Base-by-base conservation (phyloP, 352 stramenopile species). In the Pythium utonaiense region DNA sequence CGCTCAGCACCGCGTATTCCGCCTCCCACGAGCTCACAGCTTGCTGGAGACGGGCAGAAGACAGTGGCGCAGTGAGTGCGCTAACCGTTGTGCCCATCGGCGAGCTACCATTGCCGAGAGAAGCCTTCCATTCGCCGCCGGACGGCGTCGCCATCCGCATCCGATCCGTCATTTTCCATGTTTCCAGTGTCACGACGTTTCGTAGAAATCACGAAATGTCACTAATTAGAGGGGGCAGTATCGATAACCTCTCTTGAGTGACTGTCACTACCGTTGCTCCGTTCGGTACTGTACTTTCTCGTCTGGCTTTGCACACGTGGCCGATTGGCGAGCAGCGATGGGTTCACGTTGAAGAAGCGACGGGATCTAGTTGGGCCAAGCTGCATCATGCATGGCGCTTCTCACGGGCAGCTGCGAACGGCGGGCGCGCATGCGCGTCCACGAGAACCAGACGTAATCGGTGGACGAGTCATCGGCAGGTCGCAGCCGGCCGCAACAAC, bases 1-100 rank as follows among this genome's bases (percentile, higher is more conserved):
- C 78, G 48, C 73, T 67, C 52, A 91, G 57, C 50, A 89, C 68
- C 14, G 78, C 78, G 49, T 86, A 88, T 48, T 76, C 53, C 1
- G 69, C 73, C 21, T 91, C 77, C 3, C 88, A 69, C 1, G 44
- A 52, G 22, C 53, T 52, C 10, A 1, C 16, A 0, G 40, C 52
- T 17, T 70, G 42, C 21, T 49, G 12, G 0, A 66, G 53, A 25
- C 64, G 57, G 4, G 30, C 34, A 1, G 38, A 63, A 19, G 21
- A 7, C 22, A 34, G 22, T 38, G 30, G 16, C 27, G 27, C 45
- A 24, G 38, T 14, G 9, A 13, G 28, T 30, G 34, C 3, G 21
- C 24, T 21, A 17, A 40, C 57, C 0, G 12, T 40, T 6, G 7
- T n/a, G 40, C 16, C 7, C 6, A 27, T 41, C 8, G 10, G 9